Base-by-base conservation (phyloP, 208 protist species). In the Leishmania gerbilli region DNA sequence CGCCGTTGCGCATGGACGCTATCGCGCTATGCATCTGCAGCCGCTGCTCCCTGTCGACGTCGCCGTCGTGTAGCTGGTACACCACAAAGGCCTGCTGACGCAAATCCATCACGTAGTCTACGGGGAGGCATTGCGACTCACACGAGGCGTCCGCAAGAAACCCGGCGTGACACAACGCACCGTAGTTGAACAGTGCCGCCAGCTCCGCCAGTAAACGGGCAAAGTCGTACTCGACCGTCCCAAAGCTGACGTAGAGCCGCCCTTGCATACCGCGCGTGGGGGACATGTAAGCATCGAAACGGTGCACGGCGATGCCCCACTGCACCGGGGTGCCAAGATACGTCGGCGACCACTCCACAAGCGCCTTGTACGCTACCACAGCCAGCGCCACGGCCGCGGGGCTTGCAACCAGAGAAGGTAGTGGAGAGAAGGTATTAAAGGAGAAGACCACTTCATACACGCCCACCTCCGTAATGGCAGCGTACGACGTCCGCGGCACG, bases 41-140 rank as follows among this genome's bases (percentile, higher is more conserved):
- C 71, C 74, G 79, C 27, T 55, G 65, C 31, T 51, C 49, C 58
- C 72, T 71, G 21, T 77, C 47, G 71, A 84, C 76, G 8, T 37
- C 71, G 17, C 74, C 27, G n/a, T 68, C 71, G 51, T 84, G 81
- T n/a, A 84, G 81, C 71, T 84, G 76, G 71, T 84, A 84, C 19
- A 84, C 81, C 3, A 81, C 24, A 45, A 72, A 72, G 0, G 31
- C 37, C 24, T 78, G 76, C 76, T 74, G 81, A 47, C 60, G 74
- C 69, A 77, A 65, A 64, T 84, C 76, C 81, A 84, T 84, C 60
- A 84, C 81, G 76, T 78, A 80, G 76, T 84, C 81, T 45, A 84
- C 81, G 31, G 81, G 76, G 55, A 84, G 49, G 3, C 76, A 74
- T 19, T 53, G 37, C 34, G 76, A 64, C 42, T 80, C 71, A 27